phyloP scores from a whole-genome alignment of 2,329 filamentous ascomycete genomes.

The Beauveria rudraprayagi region DNA sequence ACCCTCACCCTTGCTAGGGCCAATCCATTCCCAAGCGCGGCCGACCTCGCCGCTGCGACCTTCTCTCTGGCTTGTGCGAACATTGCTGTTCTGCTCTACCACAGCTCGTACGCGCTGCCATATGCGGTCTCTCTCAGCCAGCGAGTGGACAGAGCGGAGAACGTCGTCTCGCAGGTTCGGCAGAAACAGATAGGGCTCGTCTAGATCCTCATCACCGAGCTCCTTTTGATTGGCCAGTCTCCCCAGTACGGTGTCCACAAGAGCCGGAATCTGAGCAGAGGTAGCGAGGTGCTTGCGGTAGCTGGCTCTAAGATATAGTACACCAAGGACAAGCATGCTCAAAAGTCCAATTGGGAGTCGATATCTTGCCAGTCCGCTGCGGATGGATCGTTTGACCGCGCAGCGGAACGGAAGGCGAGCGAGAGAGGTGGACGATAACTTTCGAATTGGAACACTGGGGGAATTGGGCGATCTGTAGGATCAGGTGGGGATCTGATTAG shows the following conservation, averaged over 20 bases:
- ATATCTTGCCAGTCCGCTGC: conserved; percentile 78
- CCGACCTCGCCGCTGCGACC: conserved; percentile 57
- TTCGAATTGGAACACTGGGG: conserved; percentile 51
- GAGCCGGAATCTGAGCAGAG: conserved; percentile 65
- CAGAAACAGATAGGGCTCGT: conserved; percentile 76
- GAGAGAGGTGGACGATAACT: conserved; percentile 80
- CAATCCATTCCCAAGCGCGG: conserved; percentile 64
- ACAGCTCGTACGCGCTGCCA: conserved; percentile 79
- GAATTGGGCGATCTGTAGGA: conserved; percentile 63
- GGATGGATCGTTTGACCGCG: conserved; percentile 68
- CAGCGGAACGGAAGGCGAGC: conserved; percentile 83
- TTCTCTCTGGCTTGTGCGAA: conserved; percentile 67
- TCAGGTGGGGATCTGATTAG: conserved; percentile 79
- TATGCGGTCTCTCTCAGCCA: conserved; percentile 66
- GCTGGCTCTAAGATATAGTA: conserved; percentile 56
- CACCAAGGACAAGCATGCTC: conserved; percentile 38
- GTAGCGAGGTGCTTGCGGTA: conserved; percentile 57
- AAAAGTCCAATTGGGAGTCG: conserved; percentile 71
- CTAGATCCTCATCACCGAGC: conserved; percentile 57
- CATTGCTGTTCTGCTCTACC: conserved; percentile 90
- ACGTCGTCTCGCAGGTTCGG: conserved; percentile 89
- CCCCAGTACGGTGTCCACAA: conserved; percentile 79
- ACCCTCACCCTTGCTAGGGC: conserved; percentile 41
- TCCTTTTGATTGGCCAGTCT: conserved; percentile 77
- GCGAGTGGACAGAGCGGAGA: conserved; percentile 69